Conservation (phyloP, 768 basidiomycete genomes). For the Suillus paluster region DNA sequence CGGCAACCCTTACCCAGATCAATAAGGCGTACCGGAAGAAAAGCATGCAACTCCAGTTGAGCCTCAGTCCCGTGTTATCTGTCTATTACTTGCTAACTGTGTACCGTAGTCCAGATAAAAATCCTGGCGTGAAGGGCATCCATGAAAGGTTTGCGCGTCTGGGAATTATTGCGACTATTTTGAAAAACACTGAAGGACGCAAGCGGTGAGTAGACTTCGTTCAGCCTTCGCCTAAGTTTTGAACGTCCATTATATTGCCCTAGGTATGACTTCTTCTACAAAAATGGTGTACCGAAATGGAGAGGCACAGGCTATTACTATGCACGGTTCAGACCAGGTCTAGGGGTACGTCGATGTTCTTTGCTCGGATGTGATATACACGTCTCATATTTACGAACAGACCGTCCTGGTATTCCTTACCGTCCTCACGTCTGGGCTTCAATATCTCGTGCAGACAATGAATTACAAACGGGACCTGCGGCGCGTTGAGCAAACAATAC, state of each 20-base stretch:
- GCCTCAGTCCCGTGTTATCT: neutral
- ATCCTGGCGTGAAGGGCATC: slow-evolving; percentile 77
- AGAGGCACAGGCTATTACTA: slow-evolving; percentile 97
- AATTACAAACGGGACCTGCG: slow-evolving; percentile 76
- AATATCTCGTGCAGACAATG: slow-evolving; percentile 78
- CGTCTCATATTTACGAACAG: slow-evolving; percentile 42
- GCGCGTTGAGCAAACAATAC: slow-evolving; percentile 64
- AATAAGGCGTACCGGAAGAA: slow-evolving; percentile 90
- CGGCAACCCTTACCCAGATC: slow-evolving; percentile 78
- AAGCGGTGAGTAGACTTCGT: slow-evolving; percentile 59
- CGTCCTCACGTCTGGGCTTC: slow-evolving; percentile 77
- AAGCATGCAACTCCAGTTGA: slow-evolving; percentile 89
- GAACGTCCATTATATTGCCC: slow-evolving; percentile 6
- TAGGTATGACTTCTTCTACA: slow-evolving; percentile 94
- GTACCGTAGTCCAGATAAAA: slow-evolving; percentile 86
- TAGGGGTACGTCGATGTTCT: slow-evolving; percentile 55
- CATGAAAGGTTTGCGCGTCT: slow-evolving; percentile 93
- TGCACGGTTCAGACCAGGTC: slow-evolving; percentile 91
- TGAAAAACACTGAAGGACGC: slow-evolving; percentile 76
- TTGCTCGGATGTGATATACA: slow-evolving; percentile 8
- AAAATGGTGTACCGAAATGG: slow-evolving; percentile 98
- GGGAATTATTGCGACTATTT: slow-evolving; percentile 81
- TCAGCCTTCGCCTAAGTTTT: neutral
- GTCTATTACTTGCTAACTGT: slow-evolving; percentile 11
- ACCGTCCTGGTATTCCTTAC: slow-evolving; percentile 78